phyloP scores from a whole-genome alignment of 1,139 yeast genomes.

The Yamadazyma buinensis region DNA sequence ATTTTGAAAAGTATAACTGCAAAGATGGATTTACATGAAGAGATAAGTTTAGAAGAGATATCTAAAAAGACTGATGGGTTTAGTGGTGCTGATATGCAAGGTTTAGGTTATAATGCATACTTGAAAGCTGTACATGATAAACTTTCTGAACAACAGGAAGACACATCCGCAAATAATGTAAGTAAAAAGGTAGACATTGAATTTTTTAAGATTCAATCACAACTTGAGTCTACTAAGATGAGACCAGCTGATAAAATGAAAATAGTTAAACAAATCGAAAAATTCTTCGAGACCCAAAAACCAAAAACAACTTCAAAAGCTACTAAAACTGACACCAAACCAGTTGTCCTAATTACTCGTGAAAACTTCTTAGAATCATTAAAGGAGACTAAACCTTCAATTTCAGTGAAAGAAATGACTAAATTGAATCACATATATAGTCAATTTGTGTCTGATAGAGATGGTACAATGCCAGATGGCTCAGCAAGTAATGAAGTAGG shows the following conservation, averaged over 20 bases:
- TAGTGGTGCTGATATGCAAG: constrained; percentile 95
- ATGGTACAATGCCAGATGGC: constrained; percentile 89
- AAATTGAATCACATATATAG: constrained; percentile 65
- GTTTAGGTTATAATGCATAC: constrained; percentile 87
- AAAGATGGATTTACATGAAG: constrained; percentile 49
- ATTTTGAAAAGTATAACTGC: constrained; percentile 62
- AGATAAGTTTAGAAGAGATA: constrained; percentile 51
- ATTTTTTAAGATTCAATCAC: constrained; percentile 33
- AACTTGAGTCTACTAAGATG: constrained; percentile 27
- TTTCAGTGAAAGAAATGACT: constrained; percentile 64
- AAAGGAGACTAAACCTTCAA: constrained; percentile 80
- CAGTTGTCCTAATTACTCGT: constrained; percentile 33
- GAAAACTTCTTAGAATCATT: constrained; percentile 63
- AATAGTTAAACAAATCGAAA: constrained; percentile 46
- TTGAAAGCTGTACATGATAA: constrained; percentile 83
- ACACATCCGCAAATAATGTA: constrained; percentile 12
- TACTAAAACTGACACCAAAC: neutral
- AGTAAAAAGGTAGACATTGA: constrained; percentile 21
- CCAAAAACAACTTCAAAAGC: neutral
- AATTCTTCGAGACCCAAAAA: constrained; percentile 19
- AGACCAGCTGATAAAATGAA: constrained; percentile 44
- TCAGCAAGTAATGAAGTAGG: constrained; percentile 80
- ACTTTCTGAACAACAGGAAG: constrained; percentile 36
- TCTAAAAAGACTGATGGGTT: constrained; percentile 69
- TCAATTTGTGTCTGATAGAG: constrained; percentile 74